Conservation (phyloP, 495 filamentous ascomycete genomes). For the Aspergillus homomorphus region DNA sequence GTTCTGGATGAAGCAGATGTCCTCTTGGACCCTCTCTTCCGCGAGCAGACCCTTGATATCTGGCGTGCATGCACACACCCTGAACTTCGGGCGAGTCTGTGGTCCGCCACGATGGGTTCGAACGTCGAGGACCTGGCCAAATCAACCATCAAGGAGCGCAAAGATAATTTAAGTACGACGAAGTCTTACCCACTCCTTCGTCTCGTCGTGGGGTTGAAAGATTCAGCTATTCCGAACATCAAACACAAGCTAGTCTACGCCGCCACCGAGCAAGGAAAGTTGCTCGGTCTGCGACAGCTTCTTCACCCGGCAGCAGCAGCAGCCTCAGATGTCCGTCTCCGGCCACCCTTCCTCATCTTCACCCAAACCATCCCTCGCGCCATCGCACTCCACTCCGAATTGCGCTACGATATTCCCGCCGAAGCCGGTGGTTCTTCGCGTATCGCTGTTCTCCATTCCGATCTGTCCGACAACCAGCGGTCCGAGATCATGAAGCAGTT, state of each 20-base stretch:
- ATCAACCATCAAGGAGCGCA: conserved; percentile 56
- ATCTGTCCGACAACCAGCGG: conserved; percentile 72
- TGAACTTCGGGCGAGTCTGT: conserved; percentile 69
- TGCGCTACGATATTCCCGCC: conserved; percentile 89
- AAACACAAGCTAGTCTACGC: conserved; percentile 85
- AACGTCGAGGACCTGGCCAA: conserved; percentile 77
- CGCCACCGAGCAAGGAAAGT: conserved; percentile 88
- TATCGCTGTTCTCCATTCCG: conserved; percentile 86
- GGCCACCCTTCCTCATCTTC: conserved; percentile 89
- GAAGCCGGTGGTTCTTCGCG: conserved; percentile 82
- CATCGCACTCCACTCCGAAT: conserved; percentile 78
- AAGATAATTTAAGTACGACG: conserved; percentile 22
- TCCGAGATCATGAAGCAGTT: conserved; percentile 83
- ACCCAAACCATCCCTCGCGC: conserved; percentile 91
- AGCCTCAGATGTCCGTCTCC: conserved; percentile 59
- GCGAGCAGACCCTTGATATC: conserved; percentile 82
- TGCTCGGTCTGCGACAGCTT: conserved; percentile 86
- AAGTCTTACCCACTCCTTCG: conserved; percentile 60
- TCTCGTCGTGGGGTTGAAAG: conserved; percentile 89
- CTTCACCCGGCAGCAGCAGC: conserved; percentile 70
- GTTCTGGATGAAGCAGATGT: conserved; percentile 95
- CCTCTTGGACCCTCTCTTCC: conserved; percentile 84
- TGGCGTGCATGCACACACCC: conserved; percentile 73
- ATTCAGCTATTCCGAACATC: conserved; percentile 89
- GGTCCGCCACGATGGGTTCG: conserved; percentile 96